Percentiles rank a stretch among this genome's conserved stretches.
These are phyloP conservation scores for Heterobasidion occidentale DNA, from an alignment of 1,284 basidiomycete species.

Conservation along the genomic window DNA sequence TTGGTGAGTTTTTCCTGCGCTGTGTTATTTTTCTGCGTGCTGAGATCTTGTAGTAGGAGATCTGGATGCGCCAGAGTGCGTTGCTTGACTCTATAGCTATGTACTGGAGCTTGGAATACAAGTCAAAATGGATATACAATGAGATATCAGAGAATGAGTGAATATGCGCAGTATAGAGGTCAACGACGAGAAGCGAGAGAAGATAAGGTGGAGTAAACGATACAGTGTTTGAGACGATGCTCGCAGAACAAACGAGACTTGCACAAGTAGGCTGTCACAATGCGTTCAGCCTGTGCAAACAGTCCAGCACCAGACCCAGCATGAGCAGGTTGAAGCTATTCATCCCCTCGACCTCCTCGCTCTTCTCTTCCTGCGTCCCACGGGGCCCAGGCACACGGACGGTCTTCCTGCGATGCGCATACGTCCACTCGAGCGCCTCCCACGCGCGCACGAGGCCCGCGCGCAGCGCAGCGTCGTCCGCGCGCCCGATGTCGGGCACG, in stretches of 20 bases:
- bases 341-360: constrained; percentile 21
- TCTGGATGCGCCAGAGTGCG: not conserved
- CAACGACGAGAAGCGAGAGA: no score
- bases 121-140: no score
- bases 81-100: no score
- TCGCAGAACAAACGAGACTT: no score
- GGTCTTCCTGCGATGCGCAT: not conserved
- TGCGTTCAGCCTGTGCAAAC: not conserved
- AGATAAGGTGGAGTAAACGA: no score
- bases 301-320: not conserved
- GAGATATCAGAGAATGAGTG: no score
- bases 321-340: not conserved
- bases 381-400: constrained; percentile 32
- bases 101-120: no score
- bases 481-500: constrained; percentile 16
- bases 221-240: no score
- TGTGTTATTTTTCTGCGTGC: not conserved
- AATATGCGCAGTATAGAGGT: no score
- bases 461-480: constrained; percentile 24
- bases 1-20: not conserved
- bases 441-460: constrained; percentile 47
- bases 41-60: not conserved
- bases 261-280: no score
- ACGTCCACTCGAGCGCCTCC: constrained; percentile 53
- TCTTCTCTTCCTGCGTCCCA: constrained; percentile 59